Evolutionary conservation across 768 basidiomycete species (phyloP).

Genomic region (Peribolospora baueri): DNA sequence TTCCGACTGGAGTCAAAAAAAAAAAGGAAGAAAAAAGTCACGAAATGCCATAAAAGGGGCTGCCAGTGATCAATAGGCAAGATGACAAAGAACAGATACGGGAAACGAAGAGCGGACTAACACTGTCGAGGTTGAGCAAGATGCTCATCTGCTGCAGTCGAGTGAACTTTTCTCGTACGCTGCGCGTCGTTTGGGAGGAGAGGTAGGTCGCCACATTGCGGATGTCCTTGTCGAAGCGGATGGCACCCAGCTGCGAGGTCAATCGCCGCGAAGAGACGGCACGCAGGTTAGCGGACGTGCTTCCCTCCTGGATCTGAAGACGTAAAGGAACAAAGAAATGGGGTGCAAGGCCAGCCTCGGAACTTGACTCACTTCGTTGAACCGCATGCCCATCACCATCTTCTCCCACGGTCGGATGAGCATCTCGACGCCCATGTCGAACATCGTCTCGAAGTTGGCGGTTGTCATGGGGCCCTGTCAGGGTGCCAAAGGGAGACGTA

Average conservation of each 20-base stretch:
- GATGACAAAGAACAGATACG: too few relatives aligned
- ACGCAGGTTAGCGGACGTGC: not conserved
- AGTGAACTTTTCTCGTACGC: slow-evolving; percentile 62
- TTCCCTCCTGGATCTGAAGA: not conserved
- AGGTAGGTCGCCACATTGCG: slow-evolving; percentile 60
- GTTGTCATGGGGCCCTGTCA: slow-evolving; percentile 63
- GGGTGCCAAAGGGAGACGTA: not conserved
- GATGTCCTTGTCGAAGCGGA: slow-evolving; percentile 81
- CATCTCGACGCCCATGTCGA: slow-evolving; percentile 59
- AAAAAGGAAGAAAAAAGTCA: too few relatives aligned
- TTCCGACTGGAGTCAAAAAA: too few relatives aligned
- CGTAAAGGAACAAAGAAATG: not conserved
- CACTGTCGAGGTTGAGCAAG: slow-evolving; percentile 41
- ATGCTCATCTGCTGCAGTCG: slow-evolving; percentile 83
- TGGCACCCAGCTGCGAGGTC: slow-evolving; percentile 53
- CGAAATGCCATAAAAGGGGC: too few relatives aligned
- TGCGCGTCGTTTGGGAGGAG: slow-evolving; percentile 65
- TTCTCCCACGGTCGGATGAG: slow-evolving; percentile 93
- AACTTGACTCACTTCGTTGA: slow-evolving; percentile 47
- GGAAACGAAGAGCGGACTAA: too few relatives aligned
- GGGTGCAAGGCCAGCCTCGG: not conserved
- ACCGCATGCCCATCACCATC: slow-evolving; percentile 48
- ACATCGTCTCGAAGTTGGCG: slow-evolving; percentile 62
- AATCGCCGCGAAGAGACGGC: not conserved
- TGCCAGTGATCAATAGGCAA: too few relatives aligned